Evolutionary conservation across 352 stramenopile genomes (phyloP).

Genomic region (Phytopythium aichiense): DNA sequence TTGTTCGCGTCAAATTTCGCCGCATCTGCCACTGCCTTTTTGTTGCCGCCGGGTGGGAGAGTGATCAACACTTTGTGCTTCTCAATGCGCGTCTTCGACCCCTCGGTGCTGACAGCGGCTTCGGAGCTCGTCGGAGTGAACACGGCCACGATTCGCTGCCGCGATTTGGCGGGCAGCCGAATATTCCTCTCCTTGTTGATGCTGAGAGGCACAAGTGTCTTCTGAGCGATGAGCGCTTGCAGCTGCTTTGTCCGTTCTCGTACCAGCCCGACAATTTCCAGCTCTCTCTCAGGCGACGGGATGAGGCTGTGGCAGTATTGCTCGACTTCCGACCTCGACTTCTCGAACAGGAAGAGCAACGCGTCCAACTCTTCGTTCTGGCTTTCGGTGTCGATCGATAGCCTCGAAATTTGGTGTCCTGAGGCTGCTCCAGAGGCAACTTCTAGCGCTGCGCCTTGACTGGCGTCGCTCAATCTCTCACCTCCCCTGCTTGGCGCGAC

Average conservation of each 20-base stretch:
- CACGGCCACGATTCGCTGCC: slow-evolving; percentile 73
- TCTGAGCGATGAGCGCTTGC: slow-evolving; percentile 60
- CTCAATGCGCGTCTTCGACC: slow-evolving; percentile 67
- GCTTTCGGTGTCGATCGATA: slow-evolving; percentile 7
- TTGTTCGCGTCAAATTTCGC: slow-evolving; percentile 55
- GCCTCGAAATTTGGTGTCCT: background rate
- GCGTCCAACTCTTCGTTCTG: slow-evolving; percentile 42
- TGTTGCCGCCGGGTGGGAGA: slow-evolving; percentile 79
- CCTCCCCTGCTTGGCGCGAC: background rate
- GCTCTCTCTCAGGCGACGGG: slow-evolving; percentile 60
- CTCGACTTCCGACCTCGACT: slow-evolving; percentile 66
- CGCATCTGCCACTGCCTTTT: slow-evolving; percentile 66
- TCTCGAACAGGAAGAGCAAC: slow-evolving; percentile 64
- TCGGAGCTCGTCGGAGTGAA: slow-evolving; percentile 57
- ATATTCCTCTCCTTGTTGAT: slow-evolving; percentile 75
- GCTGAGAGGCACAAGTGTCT: slow-evolving; percentile 58
- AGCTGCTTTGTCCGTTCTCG: slow-evolving; percentile 67
- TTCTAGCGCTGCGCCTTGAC: background rate
- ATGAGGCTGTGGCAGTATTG: slow-evolving; percentile 62
- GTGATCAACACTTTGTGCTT: slow-evolving; percentile 89
- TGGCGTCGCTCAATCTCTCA: background rate
- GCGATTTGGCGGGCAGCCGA: slow-evolving; percentile 72
- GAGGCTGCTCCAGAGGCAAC: too few relatives aligned
- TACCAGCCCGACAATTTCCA: slow-evolving; percentile 78
- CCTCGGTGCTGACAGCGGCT: slow-evolving; percentile 25